Evolutionary conservation across 176 grass and related monocot genomes (phyloP), one percentile per base, ranked within the genome.

Genomic region (Zoysia pacifica): DNA sequence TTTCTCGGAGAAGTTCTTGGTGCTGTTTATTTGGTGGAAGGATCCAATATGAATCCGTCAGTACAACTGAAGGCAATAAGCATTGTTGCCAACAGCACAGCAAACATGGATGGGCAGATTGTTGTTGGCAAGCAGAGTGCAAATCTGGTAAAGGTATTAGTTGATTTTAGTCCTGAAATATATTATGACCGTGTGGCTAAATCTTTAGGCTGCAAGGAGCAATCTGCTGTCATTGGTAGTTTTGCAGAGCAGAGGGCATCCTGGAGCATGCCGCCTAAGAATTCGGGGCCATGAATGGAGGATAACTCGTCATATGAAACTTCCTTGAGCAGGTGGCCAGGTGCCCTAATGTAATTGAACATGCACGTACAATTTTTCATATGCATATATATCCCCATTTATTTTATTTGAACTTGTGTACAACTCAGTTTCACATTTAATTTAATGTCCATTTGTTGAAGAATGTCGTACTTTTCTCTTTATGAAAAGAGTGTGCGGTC

Each of bases 1-100:
- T 97, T 97, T 89, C 71, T 90, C 15, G 93, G 93, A 42, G 94
- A 97, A 81, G 59, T 97, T 66, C 87, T 91, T 82, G 89, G 91
- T 44, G 91, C 89, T 2, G 91, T 97, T 66, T 91, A 83, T 76
- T 86, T 97, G 50, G 85, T 91, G 38, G 87, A 97, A 55, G 75
- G 82, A 40, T 47, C 58, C 16, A 90, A 82, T 78, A 43, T 97
- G 62, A 84, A 81, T 60, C 68, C 69, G 62, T 67, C 48, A 48
- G 28, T 92, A 38, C 50, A 84, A 82, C 3, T 63, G 35, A 91
- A 81, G 65, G 48, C 64, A 10, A 73, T 97, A 73, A 60, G 54
- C 18, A 48, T 97, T 18, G 61, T 90, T 78, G 80, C 81, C 28
- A 86, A 86, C 62, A 75, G 58, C 50, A 63, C 77, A 67, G 66